A percentile compares a stretch with the other conserved stretches of the same genome.
Conservation (phyloP, 2,329 filamentous ascomycete species). For the Fusarium sp. region DNA sequence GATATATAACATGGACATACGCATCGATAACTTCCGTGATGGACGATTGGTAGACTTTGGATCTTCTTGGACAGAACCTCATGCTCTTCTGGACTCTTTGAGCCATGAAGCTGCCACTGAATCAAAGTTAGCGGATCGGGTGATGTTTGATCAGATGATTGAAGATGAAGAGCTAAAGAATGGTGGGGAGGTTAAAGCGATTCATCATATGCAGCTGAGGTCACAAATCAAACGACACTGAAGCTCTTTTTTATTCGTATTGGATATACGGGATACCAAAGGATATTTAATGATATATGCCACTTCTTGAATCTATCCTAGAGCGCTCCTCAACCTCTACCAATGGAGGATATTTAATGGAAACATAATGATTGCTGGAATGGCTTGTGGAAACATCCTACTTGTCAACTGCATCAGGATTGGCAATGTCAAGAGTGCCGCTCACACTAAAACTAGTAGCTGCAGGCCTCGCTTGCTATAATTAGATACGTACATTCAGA, state of each 20-base stretch:
- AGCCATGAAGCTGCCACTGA: background rate
- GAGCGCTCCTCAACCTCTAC: background rate
- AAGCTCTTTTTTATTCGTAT: background rate
- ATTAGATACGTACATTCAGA: background rate
- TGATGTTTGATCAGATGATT: slow-evolving; percentile 29
- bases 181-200: background rate
- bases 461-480: background rate
- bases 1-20: slow-evolving; percentile 29
- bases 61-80: slow-evolving; percentile 31
- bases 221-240: background rate
- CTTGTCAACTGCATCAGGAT: background rate
- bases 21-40: slow-evolving; percentile 22
- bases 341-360: background rate
- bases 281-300: background rate
- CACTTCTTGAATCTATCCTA: background rate
- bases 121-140: slow-evolving; percentile 11
- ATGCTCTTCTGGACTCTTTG: slow-evolving; percentile 17
- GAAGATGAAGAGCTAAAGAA: slow-evolving; percentile 12
- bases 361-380: background rate
- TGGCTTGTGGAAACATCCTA: background rate
- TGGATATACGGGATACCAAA: background rate
- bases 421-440: background rate
- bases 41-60: slow-evolving; percentile 31
- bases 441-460: too few relatives aligned
- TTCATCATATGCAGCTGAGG: background rate